Evolutionary conservation across 2,329 filamentous ascomycete genomes (phyloP).

Genomic region (Venturia effusa): DNA sequence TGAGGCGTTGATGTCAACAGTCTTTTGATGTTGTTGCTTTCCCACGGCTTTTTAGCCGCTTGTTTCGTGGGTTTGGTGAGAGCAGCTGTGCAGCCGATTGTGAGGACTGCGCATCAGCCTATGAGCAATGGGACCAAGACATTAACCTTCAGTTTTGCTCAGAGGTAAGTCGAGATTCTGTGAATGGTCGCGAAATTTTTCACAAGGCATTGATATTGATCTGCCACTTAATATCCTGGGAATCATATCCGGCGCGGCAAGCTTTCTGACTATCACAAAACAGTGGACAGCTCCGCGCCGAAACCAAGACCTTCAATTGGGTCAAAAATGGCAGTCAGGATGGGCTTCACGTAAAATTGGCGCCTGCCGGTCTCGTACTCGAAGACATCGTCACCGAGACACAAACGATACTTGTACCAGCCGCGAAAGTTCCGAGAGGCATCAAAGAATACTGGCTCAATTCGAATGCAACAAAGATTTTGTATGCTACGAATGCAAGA

Average conservation of each 20-base stretch:
- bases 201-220: too few relatives aligned
- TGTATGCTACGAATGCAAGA: conserved; percentile 55
- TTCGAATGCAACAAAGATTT: conserved; percentile 45
- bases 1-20: not conserved
- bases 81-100: conserved; percentile 4
- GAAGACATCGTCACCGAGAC: conserved; percentile 42
- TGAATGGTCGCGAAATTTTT: too few relatives aligned
- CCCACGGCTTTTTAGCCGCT: not conserved
- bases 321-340: not conserved
- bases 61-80: not conserved
- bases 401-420: conserved; percentile 46
- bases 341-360: not conserved
- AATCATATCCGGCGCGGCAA: conserved; percentile 32
- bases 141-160: conserved; percentile 49
- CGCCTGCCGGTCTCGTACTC: not conserved
- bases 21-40: not conserved
- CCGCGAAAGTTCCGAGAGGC: conserved; percentile 45
- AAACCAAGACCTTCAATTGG: not conserved
- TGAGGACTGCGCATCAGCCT: conserved; percentile 43
- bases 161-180: conserved; percentile 13
- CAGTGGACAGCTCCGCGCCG: not conserved
- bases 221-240: conserved; percentile 20
- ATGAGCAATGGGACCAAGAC: conserved; percentile 45
- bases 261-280: conserved; percentile 19
- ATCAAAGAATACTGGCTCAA: conserved; percentile 52